Evolutionary conservation across 164 flowering plant genomes (phyloP).

Genomic region (Vitis amurensis): DNA sequence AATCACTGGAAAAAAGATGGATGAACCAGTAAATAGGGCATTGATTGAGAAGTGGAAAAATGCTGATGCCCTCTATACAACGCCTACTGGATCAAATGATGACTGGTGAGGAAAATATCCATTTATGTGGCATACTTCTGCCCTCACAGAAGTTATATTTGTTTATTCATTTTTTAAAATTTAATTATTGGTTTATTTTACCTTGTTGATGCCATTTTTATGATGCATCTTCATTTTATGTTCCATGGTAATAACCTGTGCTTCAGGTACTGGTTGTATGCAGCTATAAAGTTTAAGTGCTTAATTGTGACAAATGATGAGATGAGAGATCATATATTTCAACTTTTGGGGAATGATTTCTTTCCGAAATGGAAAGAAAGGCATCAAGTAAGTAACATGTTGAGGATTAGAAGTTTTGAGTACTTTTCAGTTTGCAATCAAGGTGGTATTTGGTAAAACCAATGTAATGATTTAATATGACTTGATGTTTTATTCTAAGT

Average conservation of each 20-base stretch:
- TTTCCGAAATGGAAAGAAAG: slow-evolving; percentile 97
- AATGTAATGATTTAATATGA: too few species aligned
- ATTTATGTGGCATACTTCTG: not conserved
- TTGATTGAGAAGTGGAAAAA: slow-evolving; percentile 78
- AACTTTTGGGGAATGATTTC: slow-evolving; percentile 83
- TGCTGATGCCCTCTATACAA: slow-evolving; percentile 87
- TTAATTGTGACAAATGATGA: slow-evolving; percentile 88
- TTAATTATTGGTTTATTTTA: not conserved
- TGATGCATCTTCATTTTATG: slow-evolving; percentile 14
- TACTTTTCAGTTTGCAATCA: too few species aligned
- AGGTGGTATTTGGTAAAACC: too few species aligned
- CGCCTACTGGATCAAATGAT: slow-evolving; percentile 96
- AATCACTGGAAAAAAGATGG: slow-evolving; percentile 56
- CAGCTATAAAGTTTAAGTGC: slow-evolving; percentile 87
- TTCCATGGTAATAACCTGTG: slow-evolving; percentile 27
- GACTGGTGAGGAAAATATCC: slow-evolving; percentile 65
- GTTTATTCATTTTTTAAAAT: not conserved
- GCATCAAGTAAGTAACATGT: slow-evolving; percentile 67
- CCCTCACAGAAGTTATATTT: not conserved
- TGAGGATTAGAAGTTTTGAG: not conserved
- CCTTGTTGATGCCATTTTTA: not conserved
- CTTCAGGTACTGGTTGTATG: slow-evolving; percentile 97
- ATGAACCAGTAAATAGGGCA: slow-evolving; percentile 52
- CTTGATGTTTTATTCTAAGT: too few species aligned
- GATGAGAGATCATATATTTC: slow-evolving; percentile 91